A percentile compares a stretch with the other conserved stretches of the same genome.
phyloP scores from a whole-genome alignment of 352 stramenopile genomes.

The Pythium periplocum region DNA sequence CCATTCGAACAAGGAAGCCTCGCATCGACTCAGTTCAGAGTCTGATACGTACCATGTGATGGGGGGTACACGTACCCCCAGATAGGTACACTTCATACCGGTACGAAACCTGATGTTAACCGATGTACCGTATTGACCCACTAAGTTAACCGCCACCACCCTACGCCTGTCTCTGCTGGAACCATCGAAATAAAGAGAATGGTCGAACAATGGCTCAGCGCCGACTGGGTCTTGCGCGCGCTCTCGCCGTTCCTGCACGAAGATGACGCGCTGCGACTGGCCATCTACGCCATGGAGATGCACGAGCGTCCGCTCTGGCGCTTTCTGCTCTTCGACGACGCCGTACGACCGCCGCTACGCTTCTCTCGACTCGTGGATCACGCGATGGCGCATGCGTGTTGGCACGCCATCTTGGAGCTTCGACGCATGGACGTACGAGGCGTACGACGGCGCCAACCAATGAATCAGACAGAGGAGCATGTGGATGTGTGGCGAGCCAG shows the following conservation, averaged over 20 bases:
- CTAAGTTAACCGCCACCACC: too few species aligned
- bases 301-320: constrained; percentile 8
- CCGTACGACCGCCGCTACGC: not conserved
- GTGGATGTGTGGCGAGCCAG: not conserved
- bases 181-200: too few species aligned
- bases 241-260: constrained; percentile 11
- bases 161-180: too few species aligned
- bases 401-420: constrained; percentile 5
- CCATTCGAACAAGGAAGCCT: too few species aligned
- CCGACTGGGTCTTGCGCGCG: constrained; percentile 10
- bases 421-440: constrained; percentile 2
- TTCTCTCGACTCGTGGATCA: constrained; percentile 2
- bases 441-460: not conserved
- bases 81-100: too few species aligned
- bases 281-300: constrained; percentile 9
- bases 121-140: too few species aligned
- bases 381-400: constrained; percentile 8
- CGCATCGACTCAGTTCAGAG: too few species aligned
- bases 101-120: too few species aligned
- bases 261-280: not conserved
- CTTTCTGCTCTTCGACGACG: constrained; percentile 7
- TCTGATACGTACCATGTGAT: too few species aligned
- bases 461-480: not conserved
- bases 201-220: not conserved
- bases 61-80: too few species aligned